phyloP scores from a whole-genome alignment of 208 protist genomes.

The Entamoeba histolytica region DNA sequence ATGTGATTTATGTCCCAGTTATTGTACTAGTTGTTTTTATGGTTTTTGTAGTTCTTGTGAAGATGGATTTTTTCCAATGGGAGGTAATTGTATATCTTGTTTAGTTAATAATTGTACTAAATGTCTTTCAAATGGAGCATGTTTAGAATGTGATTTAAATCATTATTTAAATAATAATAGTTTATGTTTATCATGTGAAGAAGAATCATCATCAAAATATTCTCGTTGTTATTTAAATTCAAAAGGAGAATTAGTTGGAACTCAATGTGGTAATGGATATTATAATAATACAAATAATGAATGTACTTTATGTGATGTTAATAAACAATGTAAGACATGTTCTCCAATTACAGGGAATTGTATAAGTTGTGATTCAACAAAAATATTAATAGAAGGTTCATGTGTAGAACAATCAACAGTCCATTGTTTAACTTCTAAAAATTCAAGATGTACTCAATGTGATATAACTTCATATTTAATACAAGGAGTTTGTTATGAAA shows the following conservation, averaged over 20 bases:
- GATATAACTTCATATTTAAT: background rate
- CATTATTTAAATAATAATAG: background rate
- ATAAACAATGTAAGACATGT: background rate
- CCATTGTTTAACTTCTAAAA: background rate
- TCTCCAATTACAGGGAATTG: background rate
- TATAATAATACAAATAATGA: background rate
- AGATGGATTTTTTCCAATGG: background rate
- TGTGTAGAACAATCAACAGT: background rate
- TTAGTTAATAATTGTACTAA: background rate
- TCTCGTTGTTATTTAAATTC: too few relatives aligned
- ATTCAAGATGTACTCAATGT: background rate
- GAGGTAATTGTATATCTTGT: background rate
- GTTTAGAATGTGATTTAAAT: background rate
- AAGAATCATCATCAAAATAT: background rate
- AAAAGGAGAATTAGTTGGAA: background rate
- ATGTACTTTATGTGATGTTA: background rate
- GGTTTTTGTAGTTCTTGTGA: background rate
- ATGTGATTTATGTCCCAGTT: background rate
- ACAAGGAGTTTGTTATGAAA: background rate
- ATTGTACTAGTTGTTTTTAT: background rate
- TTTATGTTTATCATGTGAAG: background rate
- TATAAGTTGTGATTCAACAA: background rate
- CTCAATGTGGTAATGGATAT: background rate
- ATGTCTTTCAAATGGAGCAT: background rate
- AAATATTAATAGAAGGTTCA: background rate